phyloP scores from a whole-genome alignment of 495 filamentous ascomycete genomes.

The Penicillium lagena region DNA sequence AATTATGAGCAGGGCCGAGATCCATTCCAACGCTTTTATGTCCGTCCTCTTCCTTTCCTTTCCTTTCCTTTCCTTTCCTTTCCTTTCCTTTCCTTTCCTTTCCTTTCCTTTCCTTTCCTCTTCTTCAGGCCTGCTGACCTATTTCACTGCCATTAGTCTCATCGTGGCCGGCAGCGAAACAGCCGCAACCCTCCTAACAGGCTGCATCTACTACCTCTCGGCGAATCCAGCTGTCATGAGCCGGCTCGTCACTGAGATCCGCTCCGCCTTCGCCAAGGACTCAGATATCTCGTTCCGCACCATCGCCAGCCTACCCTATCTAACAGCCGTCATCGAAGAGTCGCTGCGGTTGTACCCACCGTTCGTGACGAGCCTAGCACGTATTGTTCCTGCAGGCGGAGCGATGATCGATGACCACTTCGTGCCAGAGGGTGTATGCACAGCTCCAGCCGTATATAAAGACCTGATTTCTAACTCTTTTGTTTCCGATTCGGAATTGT shows the following conservation, averaged over 20 bases:
- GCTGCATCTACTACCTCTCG: conserved; percentile 44
- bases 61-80: neutral
- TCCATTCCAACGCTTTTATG: conserved; percentile 25
- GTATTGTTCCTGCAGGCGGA: conserved; percentile 24
- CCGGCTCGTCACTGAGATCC: conserved; percentile 36
- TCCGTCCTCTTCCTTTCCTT: neutral
- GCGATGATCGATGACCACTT: conserved; percentile 21
- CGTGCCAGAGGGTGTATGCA: conserved; percentile 22
- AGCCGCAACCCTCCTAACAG: conserved; percentile 45
- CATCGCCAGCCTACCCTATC: conserved; percentile 22
- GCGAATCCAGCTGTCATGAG: conserved; percentile 29
- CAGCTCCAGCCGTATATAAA: neutral
- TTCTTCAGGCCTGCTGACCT: neutral
- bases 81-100: neutral
- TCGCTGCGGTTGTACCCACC: conserved; percentile 37
- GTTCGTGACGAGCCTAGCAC: conserved; percentile 17
- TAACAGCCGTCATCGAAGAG: conserved; percentile 37
- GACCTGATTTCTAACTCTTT: neutral
- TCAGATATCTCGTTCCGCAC: conserved; percentile 40
- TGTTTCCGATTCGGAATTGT: neutral
- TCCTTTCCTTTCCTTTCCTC: neutral
- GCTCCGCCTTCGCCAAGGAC: conserved; percentile 27
- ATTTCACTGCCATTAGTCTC: conserved; percentile 8
- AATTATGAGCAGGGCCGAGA: conserved; percentile 20
- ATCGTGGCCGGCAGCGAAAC: conserved; percentile 51